Evolutionary conservation across 495 filamentous ascomycete genomes (phyloP).

Genomic region (Podospora bellae-mahoneyi): DNA sequence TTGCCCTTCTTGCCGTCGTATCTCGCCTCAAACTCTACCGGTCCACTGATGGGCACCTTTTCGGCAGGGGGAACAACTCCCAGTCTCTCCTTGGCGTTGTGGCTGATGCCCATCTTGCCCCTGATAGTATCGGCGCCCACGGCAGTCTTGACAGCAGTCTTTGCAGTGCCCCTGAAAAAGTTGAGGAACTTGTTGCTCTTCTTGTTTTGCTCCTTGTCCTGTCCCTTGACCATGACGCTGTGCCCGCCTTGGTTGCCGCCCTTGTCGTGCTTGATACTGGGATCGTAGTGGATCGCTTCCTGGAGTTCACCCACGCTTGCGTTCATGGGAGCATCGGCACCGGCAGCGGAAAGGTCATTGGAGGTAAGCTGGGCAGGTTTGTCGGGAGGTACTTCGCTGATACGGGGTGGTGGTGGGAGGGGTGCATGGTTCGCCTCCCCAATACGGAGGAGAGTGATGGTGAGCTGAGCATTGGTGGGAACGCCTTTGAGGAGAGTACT

Average conservation of each 20-base stretch:
- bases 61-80: slow-evolving; percentile 59
- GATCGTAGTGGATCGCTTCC: slow-evolving; percentile 43
- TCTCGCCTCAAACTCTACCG: slow-evolving; percentile 70
- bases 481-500: slow-evolving; percentile 78
- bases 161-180: slow-evolving; percentile 68
- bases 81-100: slow-evolving; percentile 65
- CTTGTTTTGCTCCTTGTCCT: slow-evolving; percentile 33
- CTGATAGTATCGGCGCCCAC: slow-evolving; percentile 66
- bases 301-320: slow-evolving; percentile 43
- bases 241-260: slow-evolving; percentile 27
- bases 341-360: slow-evolving; percentile 41
- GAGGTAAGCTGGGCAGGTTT: slow-evolving; percentile 47
- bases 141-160: slow-evolving; percentile 62
- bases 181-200: slow-evolving; percentile 55
- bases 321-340: slow-evolving; percentile 39
- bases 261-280: slow-evolving; percentile 25
- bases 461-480: slow-evolving; percentile 84
- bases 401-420: slow-evolving; percentile 70
- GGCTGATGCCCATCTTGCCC: slow-evolving; percentile 58
- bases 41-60: slow-evolving; percentile 52
- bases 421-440: slow-evolving; percentile 81
- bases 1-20: slow-evolving; percentile 70
- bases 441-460: slow-evolving; percentile 78
- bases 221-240: slow-evolving; percentile 51
- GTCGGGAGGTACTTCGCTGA: slow-evolving; percentile 52